Percentiles rank a stretch among this genome's conserved stretches.
Conservation (phyloP, 345 rosid species). For the Aquilaria sinensis region DNA sequence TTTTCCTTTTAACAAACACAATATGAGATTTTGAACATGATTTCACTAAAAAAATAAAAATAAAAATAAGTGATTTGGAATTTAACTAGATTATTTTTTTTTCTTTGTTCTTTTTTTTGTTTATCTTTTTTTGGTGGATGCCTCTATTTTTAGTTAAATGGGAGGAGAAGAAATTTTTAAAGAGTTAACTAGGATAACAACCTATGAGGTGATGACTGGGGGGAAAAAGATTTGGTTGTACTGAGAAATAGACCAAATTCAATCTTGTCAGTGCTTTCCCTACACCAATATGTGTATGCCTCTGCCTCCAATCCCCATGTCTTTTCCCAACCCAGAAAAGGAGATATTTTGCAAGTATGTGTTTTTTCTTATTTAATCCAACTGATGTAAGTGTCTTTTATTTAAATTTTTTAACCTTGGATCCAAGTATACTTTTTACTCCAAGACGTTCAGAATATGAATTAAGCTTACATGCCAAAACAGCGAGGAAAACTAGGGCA, state of each 20-base stretch:
- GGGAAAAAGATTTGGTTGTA: background rate
- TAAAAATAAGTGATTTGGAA: background rate
- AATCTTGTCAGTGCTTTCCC: constrained; percentile 7
- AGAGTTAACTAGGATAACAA: background rate
- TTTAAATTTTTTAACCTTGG: too few species aligned
- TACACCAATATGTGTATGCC: background rate
- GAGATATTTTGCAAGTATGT: background rate
- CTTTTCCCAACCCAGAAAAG: constrained; percentile 13
- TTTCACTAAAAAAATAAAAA: background rate
- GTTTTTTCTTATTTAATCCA: too few species aligned
- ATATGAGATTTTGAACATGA: too few species aligned
- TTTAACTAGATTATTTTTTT: background rate
- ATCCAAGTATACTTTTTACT: too few species aligned
- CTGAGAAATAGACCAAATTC: constrained; percentile 8
- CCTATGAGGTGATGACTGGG: background rate
- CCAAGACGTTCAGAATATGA: too few species aligned
- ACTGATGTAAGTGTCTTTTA: too few species aligned
- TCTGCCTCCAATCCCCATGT: constrained; percentile 10
- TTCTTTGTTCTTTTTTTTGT: background rate
- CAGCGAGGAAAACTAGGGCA: constrained; percentile 78
- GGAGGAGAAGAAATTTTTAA: background rate
- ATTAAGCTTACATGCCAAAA: constrained; percentile 33
- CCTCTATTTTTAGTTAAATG: background rate
- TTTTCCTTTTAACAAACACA: too few species aligned
- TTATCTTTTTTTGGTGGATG: background rate